Conservation (phyloP, 192 early-diverging fungal genomes). For the Coemansia sp. region DNA sequence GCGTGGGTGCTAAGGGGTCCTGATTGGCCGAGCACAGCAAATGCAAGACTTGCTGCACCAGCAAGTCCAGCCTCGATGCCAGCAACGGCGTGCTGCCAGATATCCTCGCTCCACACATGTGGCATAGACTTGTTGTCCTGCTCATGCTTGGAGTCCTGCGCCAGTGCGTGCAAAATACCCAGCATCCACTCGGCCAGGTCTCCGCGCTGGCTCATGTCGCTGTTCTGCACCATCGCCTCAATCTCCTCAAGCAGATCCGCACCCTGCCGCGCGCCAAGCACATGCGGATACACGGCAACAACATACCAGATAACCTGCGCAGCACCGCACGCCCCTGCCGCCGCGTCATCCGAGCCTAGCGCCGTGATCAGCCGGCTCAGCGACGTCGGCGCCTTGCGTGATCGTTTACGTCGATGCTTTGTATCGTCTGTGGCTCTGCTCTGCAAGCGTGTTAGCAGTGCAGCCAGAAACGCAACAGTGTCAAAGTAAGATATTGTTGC, state of each 20-base stretch:
- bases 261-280: slow-evolving; percentile 11
- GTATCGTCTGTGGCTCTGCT: neutral
- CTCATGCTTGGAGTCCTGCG: neutral
- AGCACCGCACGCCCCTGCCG: slow-evolving; percentile 25
- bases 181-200: slow-evolving; percentile 43
- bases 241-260: slow-evolving; percentile 26
- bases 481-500: slow-evolving; percentile 40
- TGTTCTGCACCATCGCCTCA: slow-evolving; percentile 13
- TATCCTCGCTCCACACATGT: slow-evolving; percentile 5
- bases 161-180: slow-evolving; percentile 21
- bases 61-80: slow-evolving; percentile 27
- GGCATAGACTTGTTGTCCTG: neutral
- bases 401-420: slow-evolving; percentile 23
- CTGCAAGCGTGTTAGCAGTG: slow-evolving; percentile 7
- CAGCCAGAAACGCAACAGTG: slow-evolving; percentile 30
- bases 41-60: slow-evolving; percentile 28
- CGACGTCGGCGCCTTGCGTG: slow-evolving; percentile 25
- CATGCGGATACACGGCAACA: slow-evolving; percentile 20
- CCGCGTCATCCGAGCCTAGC: slow-evolving; percentile 21
- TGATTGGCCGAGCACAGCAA: slow-evolving; percentile 21
- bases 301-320: slow-evolving; percentile 47
- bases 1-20: slow-evolving; percentile 2
- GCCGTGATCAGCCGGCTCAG: slow-evolving; percentile 30
- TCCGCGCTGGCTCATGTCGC: slow-evolving; percentile 27
- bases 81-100: slow-evolving; percentile 42